Base-by-base conservation (phyloP, 805 yeast genomes). In the Blastobotrys attinorum region DNA sequence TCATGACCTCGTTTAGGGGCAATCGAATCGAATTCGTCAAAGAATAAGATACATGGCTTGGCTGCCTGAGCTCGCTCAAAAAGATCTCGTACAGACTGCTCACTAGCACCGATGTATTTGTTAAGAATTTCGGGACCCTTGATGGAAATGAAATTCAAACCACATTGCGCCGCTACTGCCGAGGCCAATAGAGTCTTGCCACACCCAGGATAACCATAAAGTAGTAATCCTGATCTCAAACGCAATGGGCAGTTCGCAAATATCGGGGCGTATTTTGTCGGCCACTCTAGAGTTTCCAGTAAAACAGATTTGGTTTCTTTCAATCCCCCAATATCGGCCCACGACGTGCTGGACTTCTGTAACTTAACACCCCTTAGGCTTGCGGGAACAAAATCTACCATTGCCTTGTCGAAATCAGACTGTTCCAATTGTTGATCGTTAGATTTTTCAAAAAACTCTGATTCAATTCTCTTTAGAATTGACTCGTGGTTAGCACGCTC, bases 1-100 rank as follows among this genome's bases (percentile, higher is more conserved):
- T 90, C 98, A 57, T 89, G 97, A 2, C 97, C 97, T 35, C 97
- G 81, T 60, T 89, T 89, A 0, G 97, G 97, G 0, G 97, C 97
- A 57, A 92, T 87, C 0, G 97, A 88, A 55, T 90, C 97, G 61
- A 90, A 89, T 58, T 90, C 97, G 64, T 90, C 97, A 62, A 90
- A 89, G 59, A 90, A 89, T 42, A 90, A 65, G 23, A 90, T 79
- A 56, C 97, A 90, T 0, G 97, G 97, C 56, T 85, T 87, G 2
- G 96, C 96, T 20, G 95, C 83, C 58, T 83, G 92, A 0, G 97
- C 98, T 25, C 95, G 72, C 51, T 89, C 96, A 61, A 92, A 92
- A 38, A 92, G 69, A 47, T 90, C 97, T 47, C 98, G 72, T 2
- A 92, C 90, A 38, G 89, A 80, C 60, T 90, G 97, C 63, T 92